A percentile compares a stretch with the other conserved stretches of the same genome.
These are phyloP conservation scores for Pichia cephalocereana DNA, from an alignment of 805 yeast species.

Conservation along the genomic window DNA sequence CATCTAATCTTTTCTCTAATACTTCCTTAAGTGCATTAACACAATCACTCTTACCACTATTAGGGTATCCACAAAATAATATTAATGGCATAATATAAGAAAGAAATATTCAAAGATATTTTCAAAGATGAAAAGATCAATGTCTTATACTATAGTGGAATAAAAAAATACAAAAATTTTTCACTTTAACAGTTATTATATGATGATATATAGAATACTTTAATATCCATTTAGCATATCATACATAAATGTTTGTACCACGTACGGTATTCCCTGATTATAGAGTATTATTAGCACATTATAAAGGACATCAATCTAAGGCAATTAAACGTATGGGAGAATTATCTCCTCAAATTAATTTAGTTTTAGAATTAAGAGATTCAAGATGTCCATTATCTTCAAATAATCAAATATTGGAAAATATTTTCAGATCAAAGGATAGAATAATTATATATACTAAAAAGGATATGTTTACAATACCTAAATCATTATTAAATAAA, in stretches of 20 bases:
- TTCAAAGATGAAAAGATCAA: too few relatives aligned
- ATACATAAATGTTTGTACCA: conserved; percentile 42
- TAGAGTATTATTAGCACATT: conserved; percentile 61
- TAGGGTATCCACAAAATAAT: conserved; percentile 74
- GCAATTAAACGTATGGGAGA: conserved; percentile 62
- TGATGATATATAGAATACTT: too few relatives aligned
- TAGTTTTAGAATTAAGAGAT: conserved; percentile 80
- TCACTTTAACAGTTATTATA: too few relatives aligned
- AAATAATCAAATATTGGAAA: conserved; percentile 69
- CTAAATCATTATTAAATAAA: conserved; percentile 27
- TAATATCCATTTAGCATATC: too few relatives aligned
- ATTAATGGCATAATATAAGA: conserved; percentile 96
- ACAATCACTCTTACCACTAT: conserved; percentile 26
- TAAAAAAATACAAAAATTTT: too few relatives aligned
- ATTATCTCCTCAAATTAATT: conserved; percentile 70
- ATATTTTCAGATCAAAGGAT: conserved; percentile 44
- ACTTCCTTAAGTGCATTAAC: conserved; percentile 45
- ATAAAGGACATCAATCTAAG: conserved; percentile 84
- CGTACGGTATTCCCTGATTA: conserved; percentile 66
- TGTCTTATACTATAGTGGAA: too few relatives aligned
- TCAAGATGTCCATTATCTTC: conserved; percentile 84
- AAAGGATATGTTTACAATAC: conserved; percentile 49
- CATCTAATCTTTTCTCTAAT: conserved; percentile 27
- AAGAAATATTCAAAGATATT: too few relatives aligned
- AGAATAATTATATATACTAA: conserved; percentile 71